Percentiles rank a stretch among this genome's conserved stretches.
Evolutionary conservation across 2,329 filamentous ascomycete genomes (phyloP).

Genomic region (Colletotrichum kahawae): DNA sequence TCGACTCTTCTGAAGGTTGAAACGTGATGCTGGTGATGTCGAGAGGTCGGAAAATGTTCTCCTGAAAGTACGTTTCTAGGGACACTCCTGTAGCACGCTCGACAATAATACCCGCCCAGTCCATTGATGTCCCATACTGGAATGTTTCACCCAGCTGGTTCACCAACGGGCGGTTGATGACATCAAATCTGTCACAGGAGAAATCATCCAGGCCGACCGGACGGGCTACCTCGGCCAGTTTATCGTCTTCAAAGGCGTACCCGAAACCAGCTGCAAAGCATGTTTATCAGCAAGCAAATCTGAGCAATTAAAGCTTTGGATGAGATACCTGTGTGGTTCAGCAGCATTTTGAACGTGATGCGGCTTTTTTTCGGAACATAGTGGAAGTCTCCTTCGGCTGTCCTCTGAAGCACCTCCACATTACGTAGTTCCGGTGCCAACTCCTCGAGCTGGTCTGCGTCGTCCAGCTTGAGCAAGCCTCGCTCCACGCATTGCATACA

Average conservation of each 20-base stretch:
- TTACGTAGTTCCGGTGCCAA: conserved; percentile 48
- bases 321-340: conserved; percentile 48
- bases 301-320: background rate
- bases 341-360: conserved; percentile 56
- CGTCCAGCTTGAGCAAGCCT: conserved; percentile 49
- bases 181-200: conserved; percentile 24
- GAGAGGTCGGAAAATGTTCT: conserved; percentile 49
- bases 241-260: conserved; percentile 46
- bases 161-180: conserved; percentile 47
- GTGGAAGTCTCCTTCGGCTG: conserved; percentile 35
- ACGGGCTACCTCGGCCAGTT: background rate
- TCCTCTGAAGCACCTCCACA: conserved; percentile 48
- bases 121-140: conserved; percentile 52
- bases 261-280: conserved; percentile 38
- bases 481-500: conserved; percentile 59
- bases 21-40: conserved; percentile 44
- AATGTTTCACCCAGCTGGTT: conserved; percentile 57
- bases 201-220: background rate
- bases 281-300: background rate
- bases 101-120: conserved; percentile 58
- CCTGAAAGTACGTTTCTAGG: conserved; percentile 47
- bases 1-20: conserved; percentile 28
- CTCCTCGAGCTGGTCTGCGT: conserved; percentile 43
- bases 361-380: conserved; percentile 32
- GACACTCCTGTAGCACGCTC: conserved; percentile 49